Evolutionary conservation across 179 eudicot genomes (phyloP).

Genomic region (Drosera spatulata): DNA sequence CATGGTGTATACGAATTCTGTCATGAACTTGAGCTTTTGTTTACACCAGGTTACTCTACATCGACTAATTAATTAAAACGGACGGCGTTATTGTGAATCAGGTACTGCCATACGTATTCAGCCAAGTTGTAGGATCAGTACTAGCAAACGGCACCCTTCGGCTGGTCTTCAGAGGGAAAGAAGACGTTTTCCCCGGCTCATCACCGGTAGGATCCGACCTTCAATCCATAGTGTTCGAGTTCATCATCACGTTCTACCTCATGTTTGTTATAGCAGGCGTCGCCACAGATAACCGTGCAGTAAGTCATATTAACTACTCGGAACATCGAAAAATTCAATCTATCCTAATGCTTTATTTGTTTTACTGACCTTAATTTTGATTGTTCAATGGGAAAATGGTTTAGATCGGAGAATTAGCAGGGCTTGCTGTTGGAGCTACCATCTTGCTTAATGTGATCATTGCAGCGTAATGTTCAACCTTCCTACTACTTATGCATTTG

Average conservation of each 20-base stretch:
- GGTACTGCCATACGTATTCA: slow-evolving; percentile 58
- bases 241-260: slow-evolving; percentile 69
- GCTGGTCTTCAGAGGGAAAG: slow-evolving; percentile 36
- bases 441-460: slow-evolving; percentile 68
- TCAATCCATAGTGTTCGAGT: slow-evolving; percentile 63
- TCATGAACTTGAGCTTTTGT: too few relatives aligned
- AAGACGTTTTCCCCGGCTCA: slow-evolving; percentile 44
- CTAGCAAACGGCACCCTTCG: slow-evolving; percentile 66
- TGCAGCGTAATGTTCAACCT: slow-evolving; percentile 48
- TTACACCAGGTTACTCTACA: too few relatives aligned
- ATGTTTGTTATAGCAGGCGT: slow-evolving; percentile 27
- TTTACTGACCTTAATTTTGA: too few relatives aligned
- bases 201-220: slow-evolving; percentile 44
- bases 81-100: slow-evolving; percentile 1
- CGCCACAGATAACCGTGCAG: slow-evolving; percentile 79
- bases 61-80: too few relatives aligned
- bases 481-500: neutral
- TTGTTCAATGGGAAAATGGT: slow-evolving; percentile 9
- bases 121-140: slow-evolving; percentile 65
- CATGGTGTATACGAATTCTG: too few relatives aligned
- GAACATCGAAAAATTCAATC: too few relatives aligned
- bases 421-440: slow-evolving; percentile 80
- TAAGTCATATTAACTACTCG: slow-evolving; percentile 8
- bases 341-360: too few relatives aligned
- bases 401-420: slow-evolving; percentile 91